Conservation (phyloP, 805 yeast species). For the Candida oleophila region DNA sequence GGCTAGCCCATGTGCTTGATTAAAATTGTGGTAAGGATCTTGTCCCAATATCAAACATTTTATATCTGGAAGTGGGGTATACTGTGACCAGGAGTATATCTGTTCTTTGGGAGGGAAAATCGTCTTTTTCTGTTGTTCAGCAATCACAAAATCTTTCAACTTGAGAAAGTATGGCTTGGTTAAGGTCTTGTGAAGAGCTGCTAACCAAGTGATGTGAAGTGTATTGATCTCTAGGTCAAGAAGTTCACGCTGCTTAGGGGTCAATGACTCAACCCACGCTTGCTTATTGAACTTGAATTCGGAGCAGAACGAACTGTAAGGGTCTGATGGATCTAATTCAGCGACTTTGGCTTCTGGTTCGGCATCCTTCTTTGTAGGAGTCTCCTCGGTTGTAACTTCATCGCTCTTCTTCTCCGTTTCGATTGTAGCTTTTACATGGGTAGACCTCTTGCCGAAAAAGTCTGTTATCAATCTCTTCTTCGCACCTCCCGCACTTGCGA, state of each 20-base stretch:
- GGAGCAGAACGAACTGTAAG: slow-evolving; percentile 12
- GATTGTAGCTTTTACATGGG: slow-evolving; percentile 3
- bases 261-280: slow-evolving; percentile 49
- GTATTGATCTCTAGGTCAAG: slow-evolving; percentile 67
- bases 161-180: slow-evolving; percentile 81
- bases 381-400: background rate
- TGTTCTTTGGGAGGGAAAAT: slow-evolving; percentile 78
- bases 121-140: slow-evolving; percentile 44
- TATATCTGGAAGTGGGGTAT: slow-evolving; percentile 73
- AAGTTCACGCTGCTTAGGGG: slow-evolving; percentile 48
- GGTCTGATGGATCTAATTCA: background rate
- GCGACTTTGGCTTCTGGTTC: background rate
- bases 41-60: slow-evolving; percentile 87
- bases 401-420: background rate
- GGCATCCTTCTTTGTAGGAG: background rate
- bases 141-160: slow-evolving; percentile 60
- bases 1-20: slow-evolving; percentile 96
- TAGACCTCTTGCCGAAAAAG: slow-evolving; percentile 11
- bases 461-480: slow-evolving; percentile 17
- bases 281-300: slow-evolving; percentile 44
- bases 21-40: slow-evolving; percentile 90
- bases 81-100: slow-evolving; percentile 88
- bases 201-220: slow-evolving; percentile 78
- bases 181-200: slow-evolving; percentile 63
- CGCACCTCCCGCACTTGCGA: background rate